Percentiles rank a stretch among this genome's conserved stretches.
Evolutionary conservation across 225 moss, liverwort and hornwort genomes (phyloP).

Genomic region (Pseudisothecium myosuroides): DNA sequence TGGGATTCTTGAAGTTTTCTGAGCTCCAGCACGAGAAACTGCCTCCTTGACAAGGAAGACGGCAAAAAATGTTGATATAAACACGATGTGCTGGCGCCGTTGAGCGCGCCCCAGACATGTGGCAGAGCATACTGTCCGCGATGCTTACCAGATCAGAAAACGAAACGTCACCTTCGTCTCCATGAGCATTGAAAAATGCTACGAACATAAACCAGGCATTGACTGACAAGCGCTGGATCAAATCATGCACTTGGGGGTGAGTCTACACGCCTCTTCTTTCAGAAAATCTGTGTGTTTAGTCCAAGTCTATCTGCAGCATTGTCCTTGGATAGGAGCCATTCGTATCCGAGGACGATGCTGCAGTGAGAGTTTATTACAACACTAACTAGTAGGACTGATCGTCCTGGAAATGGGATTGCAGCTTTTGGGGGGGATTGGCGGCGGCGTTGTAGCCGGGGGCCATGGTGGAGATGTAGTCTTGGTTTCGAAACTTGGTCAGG

Average conservation of each 20-base stretch:
- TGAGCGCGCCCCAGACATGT: not conserved
- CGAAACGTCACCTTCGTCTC: not conserved
- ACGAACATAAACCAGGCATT: not conserved
- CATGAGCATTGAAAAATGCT: conserved; percentile 4
- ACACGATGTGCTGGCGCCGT: not conserved
- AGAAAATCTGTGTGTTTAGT: not conserved
- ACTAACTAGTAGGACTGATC: not conserved
- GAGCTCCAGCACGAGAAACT: not conserved
- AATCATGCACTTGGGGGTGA: not conserved
- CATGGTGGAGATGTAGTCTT: conserved; percentile 45
- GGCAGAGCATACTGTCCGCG: not conserved
- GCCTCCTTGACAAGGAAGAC: not conserved
- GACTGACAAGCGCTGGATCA: not conserved
- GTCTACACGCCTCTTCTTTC: not conserved
- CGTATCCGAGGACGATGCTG: not conserved
- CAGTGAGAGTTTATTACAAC: not conserved
- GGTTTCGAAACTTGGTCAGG: conserved; percentile 54
- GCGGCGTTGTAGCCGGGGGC: not conserved
- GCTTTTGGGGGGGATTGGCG: not conserved
- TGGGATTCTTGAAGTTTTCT: not conserved
- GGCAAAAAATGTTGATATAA: conserved; percentile 1
- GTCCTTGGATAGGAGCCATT: not conserved
- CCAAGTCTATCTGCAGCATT: not conserved
- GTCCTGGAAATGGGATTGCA: not conserved
- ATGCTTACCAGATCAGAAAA: not conserved